Evolutionary conservation across 2,329 filamentous ascomycete species (phyloP).

Genomic region (Aspergillus felis): DNA sequence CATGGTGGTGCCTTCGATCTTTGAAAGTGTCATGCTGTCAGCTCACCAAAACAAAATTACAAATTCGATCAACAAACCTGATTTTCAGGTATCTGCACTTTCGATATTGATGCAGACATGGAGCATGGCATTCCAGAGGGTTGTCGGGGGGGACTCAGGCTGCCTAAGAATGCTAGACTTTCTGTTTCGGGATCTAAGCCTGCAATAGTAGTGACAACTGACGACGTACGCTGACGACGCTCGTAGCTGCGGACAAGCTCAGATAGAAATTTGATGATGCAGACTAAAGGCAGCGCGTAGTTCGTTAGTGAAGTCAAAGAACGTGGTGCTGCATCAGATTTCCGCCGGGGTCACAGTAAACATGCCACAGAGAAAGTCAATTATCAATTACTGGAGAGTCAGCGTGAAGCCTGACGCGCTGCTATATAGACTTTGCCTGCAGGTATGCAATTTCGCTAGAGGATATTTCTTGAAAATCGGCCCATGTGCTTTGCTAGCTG

Average conservation of each 20-base stretch:
- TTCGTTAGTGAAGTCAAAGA: not conserved
- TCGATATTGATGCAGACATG: not conserved
- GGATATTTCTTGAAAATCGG: too few species aligned
- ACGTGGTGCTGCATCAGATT: not conserved
- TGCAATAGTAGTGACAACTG: not conserved
- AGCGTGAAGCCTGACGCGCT: too few species aligned
- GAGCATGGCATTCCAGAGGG: slow-evolving; percentile 14
- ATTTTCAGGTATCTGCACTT: not conserved
- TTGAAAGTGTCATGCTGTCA: not conserved
- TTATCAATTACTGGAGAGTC: too few species aligned
- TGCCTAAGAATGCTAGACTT: slow-evolving; percentile 16
- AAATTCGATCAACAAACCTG: not conserved
- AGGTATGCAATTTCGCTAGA: too few species aligned
- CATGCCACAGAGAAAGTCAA: too few species aligned
- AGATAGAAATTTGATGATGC: not conserved
- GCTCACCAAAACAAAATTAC: not conserved
- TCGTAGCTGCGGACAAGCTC: not conserved
- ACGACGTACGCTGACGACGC: not conserved
- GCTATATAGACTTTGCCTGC: too few species aligned
- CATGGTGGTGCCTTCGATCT: not conserved
- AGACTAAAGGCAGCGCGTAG: not conserved
- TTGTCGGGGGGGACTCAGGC: slow-evolving; percentile 17
- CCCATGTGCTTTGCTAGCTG: too few species aligned
- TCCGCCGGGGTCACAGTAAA: too few species aligned
- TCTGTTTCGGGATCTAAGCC: not conserved